phyloP scores from a whole-genome alignment of 768 basidiomycete species.

The Podaxis sp. region DNA sequence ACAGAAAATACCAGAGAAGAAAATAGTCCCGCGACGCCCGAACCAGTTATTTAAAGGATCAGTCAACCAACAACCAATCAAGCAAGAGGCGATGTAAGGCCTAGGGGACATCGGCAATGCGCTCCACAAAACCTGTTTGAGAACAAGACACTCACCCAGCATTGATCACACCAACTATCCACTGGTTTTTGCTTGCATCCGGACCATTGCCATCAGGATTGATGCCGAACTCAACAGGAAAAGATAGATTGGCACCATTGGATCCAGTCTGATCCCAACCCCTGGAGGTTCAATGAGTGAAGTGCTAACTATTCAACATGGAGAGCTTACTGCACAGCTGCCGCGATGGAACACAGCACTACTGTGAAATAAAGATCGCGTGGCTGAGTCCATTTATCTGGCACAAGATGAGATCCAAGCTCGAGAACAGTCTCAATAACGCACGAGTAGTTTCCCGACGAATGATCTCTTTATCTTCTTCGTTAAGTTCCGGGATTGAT shows the following conservation, averaged over 20 bases:
- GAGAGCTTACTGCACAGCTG: constrained; percentile 61
- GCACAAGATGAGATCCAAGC: constrained; percentile 3
- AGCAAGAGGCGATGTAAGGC: constrained; percentile 40
- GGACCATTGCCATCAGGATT: constrained; percentile 24
- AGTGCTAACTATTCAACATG: not conserved
- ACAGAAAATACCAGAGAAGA: constrained; percentile 51
- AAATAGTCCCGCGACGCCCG: constrained; percentile 59
- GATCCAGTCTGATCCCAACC: constrained; percentile 56
- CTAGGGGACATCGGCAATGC: constrained; percentile 5
- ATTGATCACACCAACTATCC: constrained; percentile 73
- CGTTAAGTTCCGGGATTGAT: constrained; percentile 30
- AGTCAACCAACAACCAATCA: constrained; percentile 42
- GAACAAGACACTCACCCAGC: constrained; percentile 40
- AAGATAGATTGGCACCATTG: constrained; percentile 58
- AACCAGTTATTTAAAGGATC: constrained; percentile 55
- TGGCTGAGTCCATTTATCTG: constrained; percentile 45
- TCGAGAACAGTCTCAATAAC: constrained; percentile 6
- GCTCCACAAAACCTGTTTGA: not conserved
- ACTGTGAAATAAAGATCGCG: constrained; percentile 37
- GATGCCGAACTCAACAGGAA: constrained; percentile 50
- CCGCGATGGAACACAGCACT: constrained; percentile 60
- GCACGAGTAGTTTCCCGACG: constrained; percentile 39
- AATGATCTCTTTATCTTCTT: constrained; percentile 31
- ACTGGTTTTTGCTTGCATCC: constrained; percentile 45
- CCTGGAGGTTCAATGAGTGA: constrained; percentile 15